Percentiles rank a stretch among this genome's conserved stretches.
These are phyloP conservation scores for Microdochium trichocladiopsis DNA, from an alignment of 2,329 filamentous ascomycete species.

Conservation along the genomic window DNA sequence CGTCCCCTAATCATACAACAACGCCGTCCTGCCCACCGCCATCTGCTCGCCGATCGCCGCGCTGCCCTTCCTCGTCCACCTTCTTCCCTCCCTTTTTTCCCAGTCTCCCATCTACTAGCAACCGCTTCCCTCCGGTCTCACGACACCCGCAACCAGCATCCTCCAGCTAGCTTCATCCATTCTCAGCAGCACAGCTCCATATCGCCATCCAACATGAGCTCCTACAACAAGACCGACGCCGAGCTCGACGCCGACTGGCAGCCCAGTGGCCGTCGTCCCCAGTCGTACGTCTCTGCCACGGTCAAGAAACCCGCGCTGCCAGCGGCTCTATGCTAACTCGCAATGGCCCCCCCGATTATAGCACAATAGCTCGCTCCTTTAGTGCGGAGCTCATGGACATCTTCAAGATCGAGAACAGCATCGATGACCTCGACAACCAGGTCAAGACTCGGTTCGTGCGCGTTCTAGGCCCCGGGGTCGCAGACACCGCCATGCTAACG, in stretches of 20 bases:
- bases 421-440: slow-evolving; percentile 56
- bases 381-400: slow-evolving; percentile 80
- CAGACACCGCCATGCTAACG: neutral
- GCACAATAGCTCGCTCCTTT: slow-evolving; percentile 82
- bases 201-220: slow-evolving; percentile 10
- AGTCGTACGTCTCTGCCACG: slow-evolving; percentile 63
- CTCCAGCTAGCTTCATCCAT: neutral
- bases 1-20: neutral
- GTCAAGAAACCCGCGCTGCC: slow-evolving; percentile 16
- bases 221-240: slow-evolving; percentile 44
- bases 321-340: neutral
- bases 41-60: neutral
- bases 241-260: slow-evolving; percentile 75
- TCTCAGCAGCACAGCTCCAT: neutral
- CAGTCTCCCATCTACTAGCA: neutral
- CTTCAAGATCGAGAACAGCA: slow-evolving; percentile 76
- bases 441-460: neutral
- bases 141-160: neutral
- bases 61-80: neutral
- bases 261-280: slow-evolving; percentile 68
- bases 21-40: neutral
- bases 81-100: neutral
- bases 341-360: slow-evolving; percentile 31
- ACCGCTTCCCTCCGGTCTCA: neutral
- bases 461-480: neutral